Conservation (phyloP, 2,329 filamentous ascomycete genomes). For the Cladophialophora immunda region DNA sequence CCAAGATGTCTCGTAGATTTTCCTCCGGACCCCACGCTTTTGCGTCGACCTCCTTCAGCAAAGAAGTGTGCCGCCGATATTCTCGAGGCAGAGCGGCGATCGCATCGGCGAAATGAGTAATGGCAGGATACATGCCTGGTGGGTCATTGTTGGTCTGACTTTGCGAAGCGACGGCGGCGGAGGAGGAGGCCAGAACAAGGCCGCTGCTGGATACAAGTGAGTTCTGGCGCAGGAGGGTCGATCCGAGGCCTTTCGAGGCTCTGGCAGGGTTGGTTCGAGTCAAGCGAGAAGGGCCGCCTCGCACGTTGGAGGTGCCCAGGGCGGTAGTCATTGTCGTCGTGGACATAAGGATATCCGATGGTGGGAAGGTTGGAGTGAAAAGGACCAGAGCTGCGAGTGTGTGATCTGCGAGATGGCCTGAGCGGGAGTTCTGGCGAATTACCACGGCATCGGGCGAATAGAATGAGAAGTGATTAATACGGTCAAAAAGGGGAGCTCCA, state of each 20-base stretch:
- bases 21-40: constrained; percentile 92
- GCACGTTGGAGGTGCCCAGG: constrained; percentile 41
- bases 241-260: constrained; percentile 55
- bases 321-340: constrained; percentile 39
- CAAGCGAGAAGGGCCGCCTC: constrained; percentile 47
- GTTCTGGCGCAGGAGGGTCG: constrained; percentile 50
- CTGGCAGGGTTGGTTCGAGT: constrained; percentile 60
- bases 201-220: constrained; percentile 44
- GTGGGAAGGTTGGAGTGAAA: constrained; percentile 8
- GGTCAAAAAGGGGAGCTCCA: neutral
- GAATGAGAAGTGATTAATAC: constrained; percentile 1
- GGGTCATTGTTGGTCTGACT: constrained; percentile 43
- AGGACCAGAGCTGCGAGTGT: constrained; percentile 26
- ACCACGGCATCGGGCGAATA: constrained; percentile 13
- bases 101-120: constrained; percentile 84
- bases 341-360: constrained; percentile 31
- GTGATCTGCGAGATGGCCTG: constrained; percentile 24
- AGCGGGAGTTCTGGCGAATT: constrained; percentile 5
- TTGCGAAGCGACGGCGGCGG: constrained; percentile 32
- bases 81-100: constrained; percentile 93
- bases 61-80: constrained; percentile 92
- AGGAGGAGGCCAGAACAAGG: constrained; percentile 33
- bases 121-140: constrained; percentile 69
- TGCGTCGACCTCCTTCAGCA: constrained; percentile 96
- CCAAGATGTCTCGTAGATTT: constrained; percentile 77